Conservation (phyloP, 23 red algal species). For the Gracilaria gracilis region DNA sequence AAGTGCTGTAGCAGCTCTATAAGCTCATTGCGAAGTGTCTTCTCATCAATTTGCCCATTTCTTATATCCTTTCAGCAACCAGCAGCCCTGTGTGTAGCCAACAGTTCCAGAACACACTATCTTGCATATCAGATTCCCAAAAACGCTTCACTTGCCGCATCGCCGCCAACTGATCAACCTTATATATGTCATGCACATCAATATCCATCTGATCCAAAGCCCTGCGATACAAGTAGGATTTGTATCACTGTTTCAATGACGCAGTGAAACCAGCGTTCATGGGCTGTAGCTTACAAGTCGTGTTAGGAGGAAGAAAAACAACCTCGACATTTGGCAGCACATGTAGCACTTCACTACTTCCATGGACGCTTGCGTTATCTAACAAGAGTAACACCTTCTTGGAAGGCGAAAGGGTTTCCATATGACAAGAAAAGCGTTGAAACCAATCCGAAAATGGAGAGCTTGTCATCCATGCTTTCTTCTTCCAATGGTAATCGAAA, state of each 20-base stretch:
- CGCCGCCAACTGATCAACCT: neutral
- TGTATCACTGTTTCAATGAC: neutral
- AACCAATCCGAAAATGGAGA: neutral
- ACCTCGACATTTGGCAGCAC: neutral
- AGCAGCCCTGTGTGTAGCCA: no score
- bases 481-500: conserved; percentile 26
- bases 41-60: no score
- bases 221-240: neutral
- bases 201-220: neutral
- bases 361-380: neutral
- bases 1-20: no score
- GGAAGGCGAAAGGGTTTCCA: neutral
- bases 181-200: neutral
- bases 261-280: neutral
- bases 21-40: no score
- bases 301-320: neutral
- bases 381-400: neutral
- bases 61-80: no score
- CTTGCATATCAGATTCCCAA: no score
- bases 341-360: neutral
- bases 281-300: neutral
- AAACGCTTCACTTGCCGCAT: neutral
- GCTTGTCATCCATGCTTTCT: conserved; percentile 35
- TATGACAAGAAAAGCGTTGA: neutral
- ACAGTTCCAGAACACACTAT: no score